Conservation (phyloP, 2,329 filamentous ascomycete species). For the Huntiella decipiens region DNA sequence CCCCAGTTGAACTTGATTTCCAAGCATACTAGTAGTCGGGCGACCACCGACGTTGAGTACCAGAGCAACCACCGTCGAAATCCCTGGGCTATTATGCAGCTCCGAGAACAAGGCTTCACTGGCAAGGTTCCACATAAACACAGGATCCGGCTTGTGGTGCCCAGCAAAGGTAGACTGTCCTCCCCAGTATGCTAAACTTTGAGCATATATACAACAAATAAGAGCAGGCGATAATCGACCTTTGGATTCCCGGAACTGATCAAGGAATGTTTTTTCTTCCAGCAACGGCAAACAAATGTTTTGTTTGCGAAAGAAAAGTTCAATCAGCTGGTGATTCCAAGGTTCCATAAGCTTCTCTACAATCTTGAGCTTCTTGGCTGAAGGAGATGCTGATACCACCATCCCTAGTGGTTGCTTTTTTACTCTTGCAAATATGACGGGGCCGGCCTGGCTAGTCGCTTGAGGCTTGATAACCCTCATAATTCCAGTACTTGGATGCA, state of each 20-base stretch:
- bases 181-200: slow-evolving; percentile 38
- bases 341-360: slow-evolving; percentile 41
- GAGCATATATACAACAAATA: slow-evolving; percentile 37
- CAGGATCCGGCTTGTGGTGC: slow-evolving; percentile 34
- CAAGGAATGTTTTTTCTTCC: slow-evolving; percentile 33
- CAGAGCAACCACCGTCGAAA: slow-evolving; percentile 38
- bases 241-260: slow-evolving; percentile 25
- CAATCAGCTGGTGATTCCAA: slow-evolving; percentile 29
- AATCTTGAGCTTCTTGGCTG: slow-evolving; percentile 30
- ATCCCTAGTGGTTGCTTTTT: slow-evolving; percentile 27
- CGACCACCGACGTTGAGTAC: slow-evolving; percentile 40
- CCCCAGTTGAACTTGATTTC: slow-evolving; percentile 32
- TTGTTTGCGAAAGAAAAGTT: slow-evolving; percentile 34
- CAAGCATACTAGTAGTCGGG: slow-evolving; percentile 39
- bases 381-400: slow-evolving; percentile 19
- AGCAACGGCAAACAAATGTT: slow-evolving; percentile 44
- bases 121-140: slow-evolving; percentile 44
- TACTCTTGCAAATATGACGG: slow-evolving; percentile 28
- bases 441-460: slow-evolving; percentile 18
- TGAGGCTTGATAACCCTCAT: slow-evolving; percentile 18
- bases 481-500: slow-evolving; percentile 15
- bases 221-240: slow-evolving; percentile 35
- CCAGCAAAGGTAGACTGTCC: slow-evolving; percentile 24
- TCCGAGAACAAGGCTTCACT: slow-evolving; percentile 41
- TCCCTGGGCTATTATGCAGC: slow-evolving; percentile 35